A percentile compares a stretch with the other conserved stretches of the same genome.
Conservation (phyloP, 371 early-diverging fungal genomes). For the Coemansia sp. region DNA sequence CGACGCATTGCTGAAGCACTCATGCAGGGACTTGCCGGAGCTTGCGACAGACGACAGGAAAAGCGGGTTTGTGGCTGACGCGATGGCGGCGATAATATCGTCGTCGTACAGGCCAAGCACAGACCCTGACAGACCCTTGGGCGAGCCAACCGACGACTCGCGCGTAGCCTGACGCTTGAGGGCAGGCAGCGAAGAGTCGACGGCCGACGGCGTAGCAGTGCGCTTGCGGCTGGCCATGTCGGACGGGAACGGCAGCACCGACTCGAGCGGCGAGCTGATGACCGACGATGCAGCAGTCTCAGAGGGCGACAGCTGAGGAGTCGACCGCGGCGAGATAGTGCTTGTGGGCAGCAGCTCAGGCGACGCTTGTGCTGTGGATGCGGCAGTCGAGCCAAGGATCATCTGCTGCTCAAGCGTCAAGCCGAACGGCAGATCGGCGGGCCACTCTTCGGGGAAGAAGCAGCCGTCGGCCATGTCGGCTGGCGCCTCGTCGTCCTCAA, state of each 20-base stretch:
- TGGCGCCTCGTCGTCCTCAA: constrained; percentile 72
- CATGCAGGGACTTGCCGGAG: constrained; percentile 1
- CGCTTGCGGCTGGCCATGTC: constrained; percentile 42
- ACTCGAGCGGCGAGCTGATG: constrained; percentile 47
- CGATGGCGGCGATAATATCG: constrained; percentile 53
- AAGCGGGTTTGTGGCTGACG: constrained; percentile 52
- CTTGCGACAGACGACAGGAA: constrained; percentile 42
- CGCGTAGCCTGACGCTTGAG: constrained; percentile 29
- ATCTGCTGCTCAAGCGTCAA: constrained; percentile 49
- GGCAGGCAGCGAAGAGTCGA: neutral
- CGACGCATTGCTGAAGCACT: constrained; percentile 14
- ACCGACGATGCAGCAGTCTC: constrained; percentile 42
- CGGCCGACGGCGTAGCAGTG: constrained; percentile 14
- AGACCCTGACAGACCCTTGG: constrained; percentile 23
- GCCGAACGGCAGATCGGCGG: constrained; percentile 41
- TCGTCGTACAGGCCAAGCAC: constrained; percentile 52
- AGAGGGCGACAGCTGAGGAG: constrained; percentile 49
- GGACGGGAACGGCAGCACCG: constrained; percentile 25
- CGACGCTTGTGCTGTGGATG: constrained; percentile 38
- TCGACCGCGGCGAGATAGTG: constrained; percentile 14
- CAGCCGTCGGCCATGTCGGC: constrained; percentile 41
- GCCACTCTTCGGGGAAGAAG: constrained; percentile 50
- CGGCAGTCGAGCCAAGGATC: constrained; percentile 32
- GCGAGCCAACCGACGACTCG: constrained; percentile 6
- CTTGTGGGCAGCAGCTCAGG: constrained; percentile 26